These are phyloP conservation scores for Pistacia integerrima DNA, from an alignment of 345 rosid species.

Conservation along the genomic window DNA sequence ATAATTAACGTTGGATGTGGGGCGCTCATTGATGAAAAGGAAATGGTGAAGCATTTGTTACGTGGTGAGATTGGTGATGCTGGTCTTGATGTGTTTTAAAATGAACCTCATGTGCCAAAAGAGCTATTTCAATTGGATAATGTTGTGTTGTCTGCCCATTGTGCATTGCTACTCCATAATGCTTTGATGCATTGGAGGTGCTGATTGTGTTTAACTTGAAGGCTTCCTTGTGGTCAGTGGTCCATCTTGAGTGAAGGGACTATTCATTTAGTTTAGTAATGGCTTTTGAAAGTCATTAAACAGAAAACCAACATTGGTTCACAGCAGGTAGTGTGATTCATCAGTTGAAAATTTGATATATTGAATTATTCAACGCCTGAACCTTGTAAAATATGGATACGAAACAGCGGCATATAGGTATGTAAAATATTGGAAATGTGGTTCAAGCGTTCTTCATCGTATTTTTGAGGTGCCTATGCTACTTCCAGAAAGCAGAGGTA, in stretches of 20 bases:
- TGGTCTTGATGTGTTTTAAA: constrained; percentile 48
- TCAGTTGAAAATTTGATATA: too few species aligned
- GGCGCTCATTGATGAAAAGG: constrained; percentile 41
- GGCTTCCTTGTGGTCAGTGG: constrained; percentile 29
- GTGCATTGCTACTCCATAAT: constrained; percentile 41
- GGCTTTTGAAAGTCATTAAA: too few species aligned
- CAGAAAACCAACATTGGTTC: too few species aligned
- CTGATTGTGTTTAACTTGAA: constrained; percentile 31
- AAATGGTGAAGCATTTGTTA: constrained; percentile 35
- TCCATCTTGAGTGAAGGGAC: background rate
- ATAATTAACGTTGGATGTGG: constrained; percentile 42
- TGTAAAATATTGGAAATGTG: background rate
- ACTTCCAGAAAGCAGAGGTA: too few species aligned
- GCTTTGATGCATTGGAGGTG: constrained; percentile 24
- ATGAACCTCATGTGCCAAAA: constrained; percentile 37
- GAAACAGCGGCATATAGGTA: too few species aligned
- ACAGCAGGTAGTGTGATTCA: too few species aligned
- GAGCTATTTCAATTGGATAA: constrained; percentile 30
- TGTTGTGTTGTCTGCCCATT: constrained; percentile 39
- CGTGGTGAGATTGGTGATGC: constrained; percentile 40
- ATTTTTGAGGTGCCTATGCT: too few species aligned
- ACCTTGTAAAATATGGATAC: too few species aligned
- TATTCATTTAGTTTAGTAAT: too few species aligned
- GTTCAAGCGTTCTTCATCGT: too few species aligned
- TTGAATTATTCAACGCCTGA: too few species aligned